phyloP scores from a whole-genome alignment of 495 filamentous ascomycete genomes.

The Neohortaea acidophila region DNA sequence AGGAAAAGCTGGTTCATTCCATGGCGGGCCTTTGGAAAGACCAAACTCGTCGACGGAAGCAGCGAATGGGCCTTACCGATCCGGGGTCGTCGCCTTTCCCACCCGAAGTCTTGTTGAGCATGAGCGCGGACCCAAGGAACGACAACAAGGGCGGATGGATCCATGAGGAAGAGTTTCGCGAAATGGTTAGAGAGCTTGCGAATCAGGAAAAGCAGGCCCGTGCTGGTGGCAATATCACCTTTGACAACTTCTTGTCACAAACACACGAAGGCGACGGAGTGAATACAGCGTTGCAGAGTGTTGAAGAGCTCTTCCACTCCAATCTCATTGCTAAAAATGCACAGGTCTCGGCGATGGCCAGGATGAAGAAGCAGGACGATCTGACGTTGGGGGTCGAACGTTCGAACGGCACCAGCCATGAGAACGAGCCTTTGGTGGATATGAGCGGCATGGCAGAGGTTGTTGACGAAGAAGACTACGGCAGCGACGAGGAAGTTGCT shows the following conservation, averaged over 20 bases:
- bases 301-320: conserved; percentile 70
- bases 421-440: conserved; percentile 28
- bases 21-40: conserved; percentile 91
- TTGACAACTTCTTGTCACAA: conserved; percentile 47
- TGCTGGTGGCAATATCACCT: conserved; percentile 34
- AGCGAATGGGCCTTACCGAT: conserved; percentile 43
- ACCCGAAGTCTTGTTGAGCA: conserved; percentile 62
- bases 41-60: conserved; percentile 65
- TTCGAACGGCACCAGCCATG: neutral
- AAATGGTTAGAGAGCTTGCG: conserved; percentile 44
- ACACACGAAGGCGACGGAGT: conserved; percentile 37
- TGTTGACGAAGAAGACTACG: conserved; percentile 34
- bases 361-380: neutral
- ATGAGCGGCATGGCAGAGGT: conserved; percentile 33
- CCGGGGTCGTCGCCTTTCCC: conserved; percentile 60
- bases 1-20: conserved; percentile 76
- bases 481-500: conserved; percentile 38
- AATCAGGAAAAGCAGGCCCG: conserved; percentile 43
- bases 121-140: conserved; percentile 67
- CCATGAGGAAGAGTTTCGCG: conserved; percentile 70
- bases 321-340: conserved; percentile 29
- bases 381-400: neutral
- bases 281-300: conserved; percentile 65
- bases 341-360: neutral
- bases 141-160: conserved; percentile 63